Percentiles rank a stretch among this genome's conserved stretches.
Evolutionary conservation across 2,329 filamentous ascomycete genomes (phyloP).

Genomic region (Trichoderma citrinoviride): DNA sequence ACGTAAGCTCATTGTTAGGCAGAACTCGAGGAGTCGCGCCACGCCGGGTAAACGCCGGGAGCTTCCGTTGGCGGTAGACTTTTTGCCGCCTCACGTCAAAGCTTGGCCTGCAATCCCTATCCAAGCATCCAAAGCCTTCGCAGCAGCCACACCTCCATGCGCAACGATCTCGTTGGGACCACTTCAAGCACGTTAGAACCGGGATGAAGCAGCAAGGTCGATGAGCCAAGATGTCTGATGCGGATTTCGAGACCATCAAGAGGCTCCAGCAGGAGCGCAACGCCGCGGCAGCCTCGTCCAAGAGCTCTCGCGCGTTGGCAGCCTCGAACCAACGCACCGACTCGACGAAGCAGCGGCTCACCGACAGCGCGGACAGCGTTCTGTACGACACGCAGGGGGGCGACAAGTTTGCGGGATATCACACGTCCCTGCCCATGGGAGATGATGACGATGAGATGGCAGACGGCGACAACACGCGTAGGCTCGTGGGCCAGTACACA

Average conservation of each 20-base stretch:
- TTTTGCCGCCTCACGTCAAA: slow-evolving; percentile 33
- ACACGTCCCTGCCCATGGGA: slow-evolving; percentile 78
- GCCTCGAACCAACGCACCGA: slow-evolving; percentile 76
- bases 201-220: slow-evolving; percentile 40
- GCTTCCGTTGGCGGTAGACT: slow-evolving; percentile 24
- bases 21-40: not conserved
- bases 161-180: slow-evolving; percentile 36
- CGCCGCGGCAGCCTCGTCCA: slow-evolving; percentile 71
- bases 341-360: slow-evolving; percentile 88
- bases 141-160: slow-evolving; percentile 37
- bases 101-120: slow-evolving; percentile 23
- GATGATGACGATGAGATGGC: slow-evolving; percentile 76
- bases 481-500: slow-evolving; percentile 92
- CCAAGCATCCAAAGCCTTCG: slow-evolving; percentile 26
- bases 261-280: slow-evolving; percentile 93
- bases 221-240: slow-evolving; percentile 62
- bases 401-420: slow-evolving; percentile 87
- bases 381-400: slow-evolving; percentile 76
- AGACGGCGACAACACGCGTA: slow-evolving; percentile 68
- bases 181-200: slow-evolving; percentile 41
- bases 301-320: slow-evolving; percentile 78
- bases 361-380: slow-evolving; percentile 81
- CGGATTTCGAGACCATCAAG: slow-evolving; percentile 84
- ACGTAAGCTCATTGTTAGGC: not conserved
- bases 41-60: slow-evolving; percentile 36